Conservation (phyloP, 495 filamentous ascomycete species). For the Penicillium cataractarum region DNA sequence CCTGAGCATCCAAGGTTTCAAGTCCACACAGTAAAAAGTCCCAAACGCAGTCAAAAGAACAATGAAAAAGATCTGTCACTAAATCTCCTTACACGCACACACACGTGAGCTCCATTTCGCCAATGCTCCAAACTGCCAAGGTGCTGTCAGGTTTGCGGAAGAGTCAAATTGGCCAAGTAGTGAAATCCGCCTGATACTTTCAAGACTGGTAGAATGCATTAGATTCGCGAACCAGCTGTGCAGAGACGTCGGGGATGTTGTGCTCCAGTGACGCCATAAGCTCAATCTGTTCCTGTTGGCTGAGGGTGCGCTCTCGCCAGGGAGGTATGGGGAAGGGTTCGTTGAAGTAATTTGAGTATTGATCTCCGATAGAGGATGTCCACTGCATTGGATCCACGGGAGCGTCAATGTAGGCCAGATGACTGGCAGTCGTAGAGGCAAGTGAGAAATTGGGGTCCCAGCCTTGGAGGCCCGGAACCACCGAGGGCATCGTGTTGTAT, state of each 20-base stretch:
- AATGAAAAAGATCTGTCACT: not conserved
- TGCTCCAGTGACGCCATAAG: constrained; percentile 68
- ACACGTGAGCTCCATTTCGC: not conserved
- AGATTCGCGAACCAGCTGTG: constrained; percentile 58
- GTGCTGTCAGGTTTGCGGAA: not conserved
- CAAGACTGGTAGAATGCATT: constrained; percentile 60
- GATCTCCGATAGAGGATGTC: constrained; percentile 47
- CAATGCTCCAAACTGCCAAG: constrained; percentile 4
- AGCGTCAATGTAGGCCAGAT: constrained; percentile 45
- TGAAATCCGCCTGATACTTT: not conserved
- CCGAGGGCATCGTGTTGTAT: constrained; percentile 49
- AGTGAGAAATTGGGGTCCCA: constrained; percentile 50
- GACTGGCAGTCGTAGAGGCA: constrained; percentile 47
- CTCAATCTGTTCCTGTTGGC: constrained; percentile 71
- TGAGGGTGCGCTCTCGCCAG: constrained; percentile 64
- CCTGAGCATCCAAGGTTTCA: constrained; percentile 11
- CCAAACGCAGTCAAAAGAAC: not conserved
- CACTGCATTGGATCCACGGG: constrained; percentile 45
- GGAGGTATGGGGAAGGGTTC: constrained; percentile 47
- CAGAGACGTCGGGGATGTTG: constrained; percentile 57
- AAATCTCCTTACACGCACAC: constrained; percentile 10
- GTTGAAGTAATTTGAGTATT: constrained; percentile 55
- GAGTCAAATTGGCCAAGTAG: not conserved
- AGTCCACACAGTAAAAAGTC: constrained; percentile 5
- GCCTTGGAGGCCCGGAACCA: constrained; percentile 50